These are phyloP conservation scores for Cucumis cinereus DNA, from an alignment of 306 rosid species.

Conservation along the genomic window DNA sequence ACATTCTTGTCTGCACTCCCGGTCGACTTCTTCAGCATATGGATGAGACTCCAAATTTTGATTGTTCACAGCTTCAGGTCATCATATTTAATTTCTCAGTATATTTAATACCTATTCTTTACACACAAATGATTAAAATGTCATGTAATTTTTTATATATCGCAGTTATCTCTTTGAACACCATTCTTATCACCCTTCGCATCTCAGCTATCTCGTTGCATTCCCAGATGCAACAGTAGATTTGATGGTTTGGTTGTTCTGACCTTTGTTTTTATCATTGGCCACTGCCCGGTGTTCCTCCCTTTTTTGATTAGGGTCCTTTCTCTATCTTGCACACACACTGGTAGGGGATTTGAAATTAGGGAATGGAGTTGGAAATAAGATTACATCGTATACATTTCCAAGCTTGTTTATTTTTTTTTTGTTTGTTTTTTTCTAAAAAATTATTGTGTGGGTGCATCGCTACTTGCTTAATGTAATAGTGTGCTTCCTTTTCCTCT, in stretches of 20 bases:
- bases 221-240: not conserved
- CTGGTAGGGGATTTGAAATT: not conserved
- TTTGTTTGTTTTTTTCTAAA: not conserved
- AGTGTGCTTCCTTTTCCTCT: not conserved
- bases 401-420: not conserved
- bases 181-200: not conserved
- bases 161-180: not conserved
- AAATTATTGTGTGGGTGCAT: not conserved
- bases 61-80: conserved; percentile 85
- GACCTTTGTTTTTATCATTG: not conserved
- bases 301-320: not conserved
- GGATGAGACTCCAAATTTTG: conserved; percentile 92
- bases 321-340: not conserved
- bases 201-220: not conserved
- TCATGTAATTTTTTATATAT: not conserved
- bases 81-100: conserved; percentile 6
- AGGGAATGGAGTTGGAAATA: not conserved
- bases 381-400: not conserved
- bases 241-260: not conserved
- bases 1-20: conserved; percentile 82
- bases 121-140: not conserved
- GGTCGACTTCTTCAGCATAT: conserved; percentile 91
- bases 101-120: not conserved
- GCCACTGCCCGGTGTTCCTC: not conserved
- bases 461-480: not conserved